phyloP scores from a whole-genome alignment of 1,139 yeast genomes.

The Hanseniaspora uvarum region DNA sequence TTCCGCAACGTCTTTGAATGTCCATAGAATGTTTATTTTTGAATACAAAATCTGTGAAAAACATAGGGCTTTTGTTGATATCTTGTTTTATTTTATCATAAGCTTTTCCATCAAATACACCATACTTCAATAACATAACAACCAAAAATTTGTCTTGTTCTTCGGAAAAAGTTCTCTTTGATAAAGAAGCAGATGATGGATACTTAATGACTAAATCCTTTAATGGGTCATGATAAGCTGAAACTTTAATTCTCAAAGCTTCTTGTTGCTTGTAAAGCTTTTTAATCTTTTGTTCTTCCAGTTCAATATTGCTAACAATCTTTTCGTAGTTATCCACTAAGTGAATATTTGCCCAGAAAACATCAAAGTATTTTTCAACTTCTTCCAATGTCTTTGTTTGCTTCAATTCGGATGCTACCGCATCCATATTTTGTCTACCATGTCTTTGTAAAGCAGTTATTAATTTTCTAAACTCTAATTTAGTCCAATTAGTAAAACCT shows the following conservation, averaged over 20 bases:
- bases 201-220: slow-evolving; percentile 51
- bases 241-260: slow-evolving; percentile 52
- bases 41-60: slow-evolving; percentile 61
- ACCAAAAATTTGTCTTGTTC: slow-evolving; percentile 66
- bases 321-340: slow-evolving; percentile 67
- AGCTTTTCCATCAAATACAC: slow-evolving; percentile 54
- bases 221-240: slow-evolving; percentile 52
- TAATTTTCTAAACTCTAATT: slow-evolving; percentile 62
- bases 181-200: slow-evolving; percentile 50
- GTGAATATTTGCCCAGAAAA: slow-evolving; percentile 55
- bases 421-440: slow-evolving; percentile 54
- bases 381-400: slow-evolving; percentile 53
- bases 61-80: slow-evolving; percentile 50
- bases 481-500: slow-evolving; percentile 60
- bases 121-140: slow-evolving; percentile 54
- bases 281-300: slow-evolving; percentile 62
- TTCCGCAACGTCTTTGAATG: slow-evolving; percentile 55
- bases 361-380: slow-evolving; percentile 52
- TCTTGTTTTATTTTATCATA: slow-evolving; percentile 55
- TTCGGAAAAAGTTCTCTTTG: slow-evolving; percentile 53
- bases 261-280: slow-evolving; percentile 54
- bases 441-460: slow-evolving; percentile 51
- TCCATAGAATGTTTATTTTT: slow-evolving; percentile 59
- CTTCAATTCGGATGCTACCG: slow-evolving; percentile 55
- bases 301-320: slow-evolving; percentile 54